A percentile compares a stretch with the other conserved stretches of the same genome.
Conservation (phyloP, 208 protist species). For the Leishmania mexicana region DNA sequence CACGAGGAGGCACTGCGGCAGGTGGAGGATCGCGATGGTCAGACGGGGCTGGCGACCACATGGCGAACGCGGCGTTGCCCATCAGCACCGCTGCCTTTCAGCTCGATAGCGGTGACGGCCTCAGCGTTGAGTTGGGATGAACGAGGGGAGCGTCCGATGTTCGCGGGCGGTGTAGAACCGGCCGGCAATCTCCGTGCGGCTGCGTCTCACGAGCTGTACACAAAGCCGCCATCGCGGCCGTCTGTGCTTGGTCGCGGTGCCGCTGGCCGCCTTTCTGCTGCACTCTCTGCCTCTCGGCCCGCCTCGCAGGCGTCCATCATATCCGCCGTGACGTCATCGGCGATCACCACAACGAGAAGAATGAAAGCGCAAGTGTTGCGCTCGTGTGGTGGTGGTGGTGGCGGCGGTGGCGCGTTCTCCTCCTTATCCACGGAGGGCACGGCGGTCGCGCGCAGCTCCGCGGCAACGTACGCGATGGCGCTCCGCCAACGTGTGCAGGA, state of each 20-base stretch:
- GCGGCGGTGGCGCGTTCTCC: not conserved
- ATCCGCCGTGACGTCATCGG: not conserved
- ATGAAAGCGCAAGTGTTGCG: not conserved
- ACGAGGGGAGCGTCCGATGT: not conserved
- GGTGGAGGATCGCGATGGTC: slow-evolving; percentile 24
- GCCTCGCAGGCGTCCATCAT: not conserved
- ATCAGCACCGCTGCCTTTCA: not conserved
- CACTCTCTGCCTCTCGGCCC: slow-evolving; percentile 1
- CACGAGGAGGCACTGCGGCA: slow-evolving; percentile 24
- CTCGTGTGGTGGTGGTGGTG: not conserved
- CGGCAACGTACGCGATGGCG: slow-evolving; percentile 14
- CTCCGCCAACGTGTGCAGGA: slow-evolving; percentile 24
- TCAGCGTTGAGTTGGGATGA: not conserved
- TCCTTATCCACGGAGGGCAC: slow-evolving; percentile 28
- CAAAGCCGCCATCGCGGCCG: not conserved
- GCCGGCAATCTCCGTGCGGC: not conserved
- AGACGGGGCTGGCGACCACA: slow-evolving; percentile 29
- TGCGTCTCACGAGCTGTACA: slow-evolving; percentile 2
- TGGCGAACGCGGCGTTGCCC: slow-evolving; percentile 17
- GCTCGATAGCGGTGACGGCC: not conserved
- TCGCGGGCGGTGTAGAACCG: not conserved
- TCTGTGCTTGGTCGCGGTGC: not conserved
- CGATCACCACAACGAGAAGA: not conserved
- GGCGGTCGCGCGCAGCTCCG: slow-evolving; percentile 32
- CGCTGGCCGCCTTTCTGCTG: not conserved